Percentiles rank a stretch among this genome's conserved stretches.
phyloP scores from a whole-genome alignment of 805 yeast genomes.

The Blastobotrys mokoenaii region DNA sequence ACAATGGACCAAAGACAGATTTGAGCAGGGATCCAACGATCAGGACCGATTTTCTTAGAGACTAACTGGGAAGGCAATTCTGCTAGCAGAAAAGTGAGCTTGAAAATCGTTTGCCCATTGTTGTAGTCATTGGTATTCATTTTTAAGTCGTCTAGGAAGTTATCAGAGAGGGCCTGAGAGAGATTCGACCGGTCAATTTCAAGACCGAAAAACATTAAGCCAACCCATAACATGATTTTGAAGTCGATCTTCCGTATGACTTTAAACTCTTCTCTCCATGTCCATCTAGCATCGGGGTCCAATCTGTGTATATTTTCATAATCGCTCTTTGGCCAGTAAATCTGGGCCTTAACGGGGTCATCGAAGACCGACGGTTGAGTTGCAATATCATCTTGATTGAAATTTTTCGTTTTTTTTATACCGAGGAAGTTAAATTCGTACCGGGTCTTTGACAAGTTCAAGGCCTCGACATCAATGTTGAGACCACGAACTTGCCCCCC shows the following conservation, averaged over 20 bases:
- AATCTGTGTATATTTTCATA: constrained; percentile 48
- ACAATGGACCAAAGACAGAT: constrained; percentile 48
- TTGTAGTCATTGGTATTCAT: constrained; percentile 50
- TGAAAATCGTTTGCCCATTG: constrained; percentile 46
- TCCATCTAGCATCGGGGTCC: constrained; percentile 49
- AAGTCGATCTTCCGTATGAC: constrained; percentile 44
- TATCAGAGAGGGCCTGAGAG: constrained; percentile 48
- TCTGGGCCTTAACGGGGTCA: background rate
- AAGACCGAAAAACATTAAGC: constrained; percentile 47
- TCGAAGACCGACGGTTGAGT: constrained; percentile 10
- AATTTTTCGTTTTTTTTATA: background rate
- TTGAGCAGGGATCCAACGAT: constrained; percentile 53
- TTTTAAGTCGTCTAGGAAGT: constrained; percentile 40
- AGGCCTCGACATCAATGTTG: background rate
- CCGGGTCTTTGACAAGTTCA: background rate
- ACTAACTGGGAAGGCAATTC: constrained; percentile 62
- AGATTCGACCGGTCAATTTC: constrained; percentile 51
- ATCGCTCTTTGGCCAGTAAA: constrained; percentile 21
- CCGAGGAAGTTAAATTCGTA: constrained; percentile 6
- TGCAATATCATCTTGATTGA: constrained; percentile 9
- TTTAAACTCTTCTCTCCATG: constrained; percentile 36
- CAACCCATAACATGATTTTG: constrained; percentile 45
- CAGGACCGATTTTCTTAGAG: constrained; percentile 57
- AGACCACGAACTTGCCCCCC: background rate
- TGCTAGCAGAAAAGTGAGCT: constrained; percentile 43